phyloP scores from a whole-genome alignment of 805 yeast species.

The Lachancea quebecensis region DNA sequence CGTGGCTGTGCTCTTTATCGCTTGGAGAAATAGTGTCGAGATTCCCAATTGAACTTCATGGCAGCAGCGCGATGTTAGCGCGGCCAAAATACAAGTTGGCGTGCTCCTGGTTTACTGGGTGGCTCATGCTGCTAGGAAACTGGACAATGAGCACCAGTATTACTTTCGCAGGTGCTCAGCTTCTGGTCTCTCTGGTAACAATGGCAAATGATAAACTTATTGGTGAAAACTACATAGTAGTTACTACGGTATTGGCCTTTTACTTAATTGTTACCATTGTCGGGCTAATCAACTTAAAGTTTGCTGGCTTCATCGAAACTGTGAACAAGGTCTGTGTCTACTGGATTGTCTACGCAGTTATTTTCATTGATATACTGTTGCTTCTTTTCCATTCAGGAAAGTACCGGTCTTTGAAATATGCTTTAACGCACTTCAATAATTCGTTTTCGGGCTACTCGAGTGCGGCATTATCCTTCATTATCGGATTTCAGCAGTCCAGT shows the following conservation, averaged over 20 bases:
- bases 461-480: conserved; percentile 57
- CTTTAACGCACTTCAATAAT: conserved; percentile 63
- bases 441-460: conserved; percentile 68
- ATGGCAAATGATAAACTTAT: conserved; percentile 48
- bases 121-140: conserved; percentile 67
- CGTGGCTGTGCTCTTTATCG: conserved; percentile 60
- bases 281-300: conserved; percentile 56
- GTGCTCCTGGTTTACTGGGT: conserved; percentile 73
- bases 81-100: conserved; percentile 48
- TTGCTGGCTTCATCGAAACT: conserved; percentile 51
- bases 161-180: conserved; percentile 70
- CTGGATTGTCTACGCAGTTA: conserved; percentile 68
- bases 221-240: conserved; percentile 43
- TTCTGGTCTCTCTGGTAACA: conserved; percentile 60
- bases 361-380: conserved; percentile 58
- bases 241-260: conserved; percentile 49
- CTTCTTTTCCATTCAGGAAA: conserved; percentile 46
- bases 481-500: conserved; percentile 72
- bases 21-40: conserved; percentile 72
- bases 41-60: conserved; percentile 72
- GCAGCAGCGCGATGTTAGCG: conserved; percentile 66
- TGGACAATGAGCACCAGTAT: conserved; percentile 73
- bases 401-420: conserved; percentile 52
- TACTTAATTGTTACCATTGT: conserved; percentile 50
- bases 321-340: conserved; percentile 64